These are phyloP conservation scores for Jaltomata sinuosa DNA, from an alignment of 257 asterid species.

Conservation along the genomic window DNA sequence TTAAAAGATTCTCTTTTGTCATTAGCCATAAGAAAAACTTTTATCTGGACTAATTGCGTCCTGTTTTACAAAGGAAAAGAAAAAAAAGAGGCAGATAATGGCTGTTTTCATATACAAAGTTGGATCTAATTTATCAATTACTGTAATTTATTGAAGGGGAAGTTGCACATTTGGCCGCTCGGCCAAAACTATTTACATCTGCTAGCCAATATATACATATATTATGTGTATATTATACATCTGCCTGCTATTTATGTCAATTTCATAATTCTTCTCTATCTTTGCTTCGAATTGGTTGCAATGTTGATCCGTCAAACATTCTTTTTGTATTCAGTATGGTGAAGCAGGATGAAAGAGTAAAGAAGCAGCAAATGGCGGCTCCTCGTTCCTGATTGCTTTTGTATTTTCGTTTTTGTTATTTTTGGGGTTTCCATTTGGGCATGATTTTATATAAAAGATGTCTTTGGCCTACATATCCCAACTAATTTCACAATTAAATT, in stretches of 20 bases:
- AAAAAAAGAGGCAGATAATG: not conserved
- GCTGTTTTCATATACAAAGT: not conserved
- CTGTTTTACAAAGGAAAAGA: not conserved
- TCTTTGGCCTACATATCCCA: not conserved
- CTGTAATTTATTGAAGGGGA: not conserved
- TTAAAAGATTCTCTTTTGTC: not conserved
- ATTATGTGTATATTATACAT: too few species aligned
- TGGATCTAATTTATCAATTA: not conserved
- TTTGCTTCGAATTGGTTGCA: not conserved
- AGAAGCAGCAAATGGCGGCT: slow-evolving; percentile 97
- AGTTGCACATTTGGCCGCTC: not conserved
- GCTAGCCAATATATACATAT: too few species aligned
- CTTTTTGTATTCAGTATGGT: slow-evolving; percentile 65
- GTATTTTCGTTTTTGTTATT: not conserved
- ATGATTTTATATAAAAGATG: not conserved
- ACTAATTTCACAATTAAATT: not conserved
- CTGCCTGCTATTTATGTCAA: not conserved
- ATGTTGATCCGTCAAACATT: not conserved
- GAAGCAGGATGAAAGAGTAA: slow-evolving; percentile 67
- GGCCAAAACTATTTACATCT: not conserved
- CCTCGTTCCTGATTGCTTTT: slow-evolving; percentile 54
- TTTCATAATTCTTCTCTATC: not conserved
- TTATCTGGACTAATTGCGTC: not conserved
- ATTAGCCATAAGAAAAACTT: not conserved
- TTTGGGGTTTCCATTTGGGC: not conserved